A percentile compares a stretch with the other conserved stretches of the same genome.
phyloP scores from a whole-genome alignment of 2,329 filamentous ascomycete genomes.

The Microascus cirrosus region DNA sequence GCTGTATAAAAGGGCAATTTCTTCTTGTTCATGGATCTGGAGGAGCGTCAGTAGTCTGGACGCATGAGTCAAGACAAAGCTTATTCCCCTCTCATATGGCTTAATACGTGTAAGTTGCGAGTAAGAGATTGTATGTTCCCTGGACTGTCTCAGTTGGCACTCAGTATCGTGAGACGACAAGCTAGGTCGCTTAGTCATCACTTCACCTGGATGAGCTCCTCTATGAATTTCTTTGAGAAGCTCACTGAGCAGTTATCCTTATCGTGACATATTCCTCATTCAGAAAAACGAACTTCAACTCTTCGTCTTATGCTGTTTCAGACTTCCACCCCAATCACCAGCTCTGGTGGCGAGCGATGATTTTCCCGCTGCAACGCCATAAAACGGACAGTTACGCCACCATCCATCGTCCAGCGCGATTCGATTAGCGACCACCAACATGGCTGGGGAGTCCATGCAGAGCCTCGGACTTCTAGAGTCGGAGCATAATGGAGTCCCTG shows the following conservation, averaged over 20 bases:
- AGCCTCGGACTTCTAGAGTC: neutral
- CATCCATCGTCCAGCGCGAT: neutral
- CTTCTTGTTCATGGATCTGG: neutral
- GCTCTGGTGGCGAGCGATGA: neutral
- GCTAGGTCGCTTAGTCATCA: neutral
- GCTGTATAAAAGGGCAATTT: neutral
- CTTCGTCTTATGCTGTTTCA: neutral
- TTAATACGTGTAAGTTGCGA: neutral
- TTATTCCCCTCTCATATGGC: neutral
- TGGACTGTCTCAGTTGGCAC: too few relatives aligned
- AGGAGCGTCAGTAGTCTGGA: neutral
- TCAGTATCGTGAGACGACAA: neutral
- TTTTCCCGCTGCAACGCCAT: neutral
- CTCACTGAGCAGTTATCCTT: too few relatives aligned
- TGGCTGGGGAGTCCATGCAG: neutral
- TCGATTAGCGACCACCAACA: neutral
- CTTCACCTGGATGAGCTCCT: neutral
- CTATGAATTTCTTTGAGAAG: too few relatives aligned
- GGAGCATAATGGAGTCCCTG: constrained; percentile 1
- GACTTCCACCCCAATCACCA: neutral
- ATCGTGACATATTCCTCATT: too few relatives aligned
- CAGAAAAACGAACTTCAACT: neutral
- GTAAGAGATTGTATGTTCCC: neutral
- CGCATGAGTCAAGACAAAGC: neutral
- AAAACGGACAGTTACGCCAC: neutral